Conservation (phyloP, 2,329 filamentous ascomycete genomes). For the Xylariaceae sp. region DNA sequence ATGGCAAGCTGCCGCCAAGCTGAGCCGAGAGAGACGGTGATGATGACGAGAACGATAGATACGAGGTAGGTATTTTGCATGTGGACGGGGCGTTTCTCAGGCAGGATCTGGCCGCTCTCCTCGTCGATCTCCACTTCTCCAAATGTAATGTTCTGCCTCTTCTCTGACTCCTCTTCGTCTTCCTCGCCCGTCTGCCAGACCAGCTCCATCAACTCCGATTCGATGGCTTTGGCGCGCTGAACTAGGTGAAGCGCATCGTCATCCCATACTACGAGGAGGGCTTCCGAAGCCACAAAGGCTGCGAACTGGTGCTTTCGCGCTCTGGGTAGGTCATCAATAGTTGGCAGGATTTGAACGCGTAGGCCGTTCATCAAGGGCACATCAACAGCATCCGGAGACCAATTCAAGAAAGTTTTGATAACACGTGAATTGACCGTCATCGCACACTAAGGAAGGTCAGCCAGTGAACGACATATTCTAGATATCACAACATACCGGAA, state of each 20-base stretch:
- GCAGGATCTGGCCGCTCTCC: conserved; percentile 71
- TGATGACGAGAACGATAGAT: conserved; percentile 68
- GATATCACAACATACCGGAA: conserved; percentile 60
- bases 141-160: conserved; percentile 51
- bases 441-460: conserved; percentile 60
- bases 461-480: neutral
- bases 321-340: conserved; percentile 71
- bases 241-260: conserved; percentile 77
- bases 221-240: conserved; percentile 72
- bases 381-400: conserved; percentile 74
- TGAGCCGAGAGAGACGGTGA: conserved; percentile 71
- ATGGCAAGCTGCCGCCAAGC: conserved; percentile 74
- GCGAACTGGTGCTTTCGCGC: conserved; percentile 82
- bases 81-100: conserved; percentile 70
- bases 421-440: conserved; percentile 84
- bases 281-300: conserved; percentile 76
- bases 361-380: conserved; percentile 79
- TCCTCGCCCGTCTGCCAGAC: conserved; percentile 70
- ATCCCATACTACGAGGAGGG: conserved; percentile 80
- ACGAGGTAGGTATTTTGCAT: conserved; percentile 75
- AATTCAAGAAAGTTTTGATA: conserved; percentile 78
- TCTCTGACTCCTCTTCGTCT: conserved; percentile 62
- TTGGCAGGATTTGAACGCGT: conserved; percentile 77
- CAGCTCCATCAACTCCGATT: conserved; percentile 78
- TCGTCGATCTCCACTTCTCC: conserved; percentile 68